Conservation (phyloP, 305 asterid species). For the Fraxinus xanthoxyloides region DNA sequence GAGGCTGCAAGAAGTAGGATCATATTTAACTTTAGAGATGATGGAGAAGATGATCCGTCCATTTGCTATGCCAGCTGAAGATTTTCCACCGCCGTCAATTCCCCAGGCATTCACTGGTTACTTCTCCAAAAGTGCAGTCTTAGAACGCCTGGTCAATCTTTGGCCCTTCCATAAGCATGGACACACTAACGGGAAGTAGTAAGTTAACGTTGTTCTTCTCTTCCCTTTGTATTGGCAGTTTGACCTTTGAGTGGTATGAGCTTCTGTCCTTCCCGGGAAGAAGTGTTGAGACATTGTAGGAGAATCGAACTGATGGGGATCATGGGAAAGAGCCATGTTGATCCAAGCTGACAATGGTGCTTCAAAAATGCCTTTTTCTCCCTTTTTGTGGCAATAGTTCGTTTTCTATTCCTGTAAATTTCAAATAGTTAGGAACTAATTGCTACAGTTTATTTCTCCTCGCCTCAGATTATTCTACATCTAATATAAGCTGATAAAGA, state of each 20-base stretch:
- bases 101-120: constrained; percentile 93
- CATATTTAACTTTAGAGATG: constrained; percentile 71
- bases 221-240: neutral
- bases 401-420: neutral
- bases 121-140: constrained; percentile 90
- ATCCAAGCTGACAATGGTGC: neutral
- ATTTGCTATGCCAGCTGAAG: constrained; percentile 95
- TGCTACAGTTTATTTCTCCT: neutral
- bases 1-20: constrained; percentile 86
- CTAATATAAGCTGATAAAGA: neutral
- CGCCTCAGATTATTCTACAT: neutral
- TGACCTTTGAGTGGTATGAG: neutral
- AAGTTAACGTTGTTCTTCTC: neutral
- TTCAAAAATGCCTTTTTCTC: neutral
- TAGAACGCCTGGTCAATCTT: constrained; percentile 86
- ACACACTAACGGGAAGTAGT: constrained; percentile 42
- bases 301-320: constrained; percentile 8
- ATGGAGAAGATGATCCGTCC: constrained; percentile 87
- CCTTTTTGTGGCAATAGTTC: neutral
- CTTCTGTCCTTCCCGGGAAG: neutral
- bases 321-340: neutral
- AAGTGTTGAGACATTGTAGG: neutral
- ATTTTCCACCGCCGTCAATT: constrained; percentile 77
- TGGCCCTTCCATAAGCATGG: constrained; percentile 89
- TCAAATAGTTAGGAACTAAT: neutral